These are phyloP conservation scores for Dryadomyces quercivorus DNA, from an alignment of 2,329 filamentous ascomycete species.

Conservation along the genomic window DNA sequence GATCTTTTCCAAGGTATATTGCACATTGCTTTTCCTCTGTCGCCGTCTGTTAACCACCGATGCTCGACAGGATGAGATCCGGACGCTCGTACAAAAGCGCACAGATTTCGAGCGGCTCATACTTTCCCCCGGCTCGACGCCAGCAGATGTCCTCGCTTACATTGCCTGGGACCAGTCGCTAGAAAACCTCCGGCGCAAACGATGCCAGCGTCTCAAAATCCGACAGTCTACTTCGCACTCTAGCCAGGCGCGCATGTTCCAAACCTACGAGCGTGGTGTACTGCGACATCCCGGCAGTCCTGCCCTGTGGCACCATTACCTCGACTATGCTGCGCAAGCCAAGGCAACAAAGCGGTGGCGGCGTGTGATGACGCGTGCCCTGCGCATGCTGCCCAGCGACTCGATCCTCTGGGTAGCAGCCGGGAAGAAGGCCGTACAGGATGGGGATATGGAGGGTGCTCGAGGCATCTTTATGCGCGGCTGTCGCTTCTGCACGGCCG, in stretches of 20 bases:
- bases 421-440: slow-evolving; percentile 61
- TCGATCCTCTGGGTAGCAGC: slow-evolving; percentile 79
- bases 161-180: slow-evolving; percentile 58
- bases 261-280: slow-evolving; percentile 78
- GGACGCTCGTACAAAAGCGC: slow-evolving; percentile 75
- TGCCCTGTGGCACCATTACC: slow-evolving; percentile 79
- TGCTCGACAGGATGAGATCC: slow-evolving; percentile 64
- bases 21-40: neutral
- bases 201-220: slow-evolving; percentile 69
- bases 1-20: slow-evolving; percentile 63
- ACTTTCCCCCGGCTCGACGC: slow-evolving; percentile 64
- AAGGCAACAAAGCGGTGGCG: slow-evolving; percentile 56
- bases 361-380: slow-evolving; percentile 51
- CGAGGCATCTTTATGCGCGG: slow-evolving; percentile 80
- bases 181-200: slow-evolving; percentile 68
- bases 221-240: slow-evolving; percentile 54
- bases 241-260: slow-evolving; percentile 74
- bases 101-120: slow-evolving; percentile 90
- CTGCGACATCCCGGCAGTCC: slow-evolving; percentile 72
- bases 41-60: slow-evolving; percentile 1
- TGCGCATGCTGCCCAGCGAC: slow-evolving; percentile 78
- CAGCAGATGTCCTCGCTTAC: slow-evolving; percentile 75
- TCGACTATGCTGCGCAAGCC: slow-evolving; percentile 63
- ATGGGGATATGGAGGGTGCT: slow-evolving; percentile 79
- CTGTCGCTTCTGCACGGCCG: slow-evolving; percentile 73